Evolutionary conservation across 2,329 filamentous ascomycete genomes (phyloP).

Genomic region (Penicillium frequentans): DNA sequence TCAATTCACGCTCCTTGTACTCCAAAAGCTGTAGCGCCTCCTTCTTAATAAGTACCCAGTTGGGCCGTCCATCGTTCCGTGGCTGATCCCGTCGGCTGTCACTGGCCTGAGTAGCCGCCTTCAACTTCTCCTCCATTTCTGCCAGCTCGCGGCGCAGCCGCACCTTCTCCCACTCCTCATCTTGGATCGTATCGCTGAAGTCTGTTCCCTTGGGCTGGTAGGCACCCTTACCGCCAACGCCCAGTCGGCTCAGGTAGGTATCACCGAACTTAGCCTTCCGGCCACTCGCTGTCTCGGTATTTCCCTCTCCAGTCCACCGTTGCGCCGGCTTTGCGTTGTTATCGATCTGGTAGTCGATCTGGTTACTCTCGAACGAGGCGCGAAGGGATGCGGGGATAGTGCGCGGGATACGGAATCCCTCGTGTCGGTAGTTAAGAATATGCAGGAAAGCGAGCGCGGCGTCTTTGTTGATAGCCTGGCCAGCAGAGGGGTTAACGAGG

Average conservation of each 20-base stretch:
- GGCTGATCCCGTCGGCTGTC: conserved; percentile 58
- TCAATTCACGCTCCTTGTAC: conserved; percentile 79
- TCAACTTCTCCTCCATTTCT: conserved; percentile 85
- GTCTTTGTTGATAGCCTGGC: conserved; percentile 85
- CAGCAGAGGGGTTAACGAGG: conserved; percentile 87
- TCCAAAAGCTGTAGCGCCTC: conserved; percentile 93
- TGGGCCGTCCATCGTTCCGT: conserved; percentile 68
- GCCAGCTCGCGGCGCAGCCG: conserved; percentile 87
- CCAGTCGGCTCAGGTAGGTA: conserved; percentile 88
- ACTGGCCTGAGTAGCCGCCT: conserved; percentile 73
- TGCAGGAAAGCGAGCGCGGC: conserved; percentile 92
- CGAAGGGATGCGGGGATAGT: conserved; percentile 88
- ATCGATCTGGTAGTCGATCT: conserved; percentile 94
- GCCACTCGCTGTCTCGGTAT: conserved; percentile 78
- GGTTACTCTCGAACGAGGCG: conserved; percentile 87
- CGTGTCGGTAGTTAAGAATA: conserved; percentile 92
- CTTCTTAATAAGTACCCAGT: conserved; percentile 87
- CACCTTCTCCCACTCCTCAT: conserved; percentile 96
- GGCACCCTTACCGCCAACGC: conserved; percentile 70
- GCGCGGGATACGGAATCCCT: conserved; percentile 90
- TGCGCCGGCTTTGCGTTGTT: conserved; percentile 69
- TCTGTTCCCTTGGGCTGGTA: conserved; percentile 86
- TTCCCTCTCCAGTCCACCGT: conserved; percentile 75
- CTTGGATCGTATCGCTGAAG: conserved; percentile 79
- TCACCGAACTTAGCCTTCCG: conserved; percentile 97